A percentile compares a stretch with the other conserved stretches of the same genome.
Conservation (phyloP, 2,329 filamentous ascomycete genomes). For the Lachnellula subtilissima region DNA sequence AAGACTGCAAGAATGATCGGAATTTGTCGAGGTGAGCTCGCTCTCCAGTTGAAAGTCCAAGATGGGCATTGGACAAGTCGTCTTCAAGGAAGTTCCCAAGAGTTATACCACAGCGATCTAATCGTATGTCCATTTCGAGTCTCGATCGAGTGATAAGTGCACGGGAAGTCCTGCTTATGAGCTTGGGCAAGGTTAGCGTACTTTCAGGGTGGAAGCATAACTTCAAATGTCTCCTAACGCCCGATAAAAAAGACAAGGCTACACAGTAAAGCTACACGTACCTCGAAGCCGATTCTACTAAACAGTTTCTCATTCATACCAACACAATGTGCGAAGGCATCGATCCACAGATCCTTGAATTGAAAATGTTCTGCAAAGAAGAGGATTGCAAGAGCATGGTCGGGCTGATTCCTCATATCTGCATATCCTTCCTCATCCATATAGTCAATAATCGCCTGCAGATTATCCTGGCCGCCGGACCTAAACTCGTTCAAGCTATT, state of each 20-base stretch:
- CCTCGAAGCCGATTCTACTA: slow-evolving; percentile 55
- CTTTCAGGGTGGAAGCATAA: background rate
- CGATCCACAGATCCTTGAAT: slow-evolving; percentile 60
- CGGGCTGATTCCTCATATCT: slow-evolving; percentile 58
- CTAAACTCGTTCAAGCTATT: slow-evolving; percentile 61
- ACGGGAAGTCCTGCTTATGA: slow-evolving; percentile 50
- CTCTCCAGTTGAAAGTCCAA: slow-evolving; percentile 58
- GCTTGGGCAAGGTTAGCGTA: slow-evolving; percentile 32
- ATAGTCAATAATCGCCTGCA: slow-evolving; percentile 59
- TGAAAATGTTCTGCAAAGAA: slow-evolving; percentile 63
- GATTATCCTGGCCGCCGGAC: slow-evolving; percentile 48
- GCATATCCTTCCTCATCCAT: slow-evolving; percentile 66
- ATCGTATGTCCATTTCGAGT: slow-evolving; percentile 59
- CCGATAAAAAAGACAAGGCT: no score
- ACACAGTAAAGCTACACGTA: slow-evolving; percentile 35
- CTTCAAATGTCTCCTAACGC: no score
- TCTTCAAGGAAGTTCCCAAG: slow-evolving; percentile 66
- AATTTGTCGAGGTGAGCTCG: slow-evolving; percentile 69
- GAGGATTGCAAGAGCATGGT: slow-evolving; percentile 64
- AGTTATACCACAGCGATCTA: slow-evolving; percentile 53
- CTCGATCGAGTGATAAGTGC: slow-evolving; percentile 60
- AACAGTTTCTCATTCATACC: slow-evolving; percentile 66
- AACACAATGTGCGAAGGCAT: slow-evolving; percentile 72
- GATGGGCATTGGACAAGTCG: slow-evolving; percentile 60
- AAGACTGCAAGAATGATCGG: slow-evolving; percentile 60